phyloP scores from a whole-genome alignment of 2,329 filamentous ascomycete species.

The Amauroascus niger region DNA sequence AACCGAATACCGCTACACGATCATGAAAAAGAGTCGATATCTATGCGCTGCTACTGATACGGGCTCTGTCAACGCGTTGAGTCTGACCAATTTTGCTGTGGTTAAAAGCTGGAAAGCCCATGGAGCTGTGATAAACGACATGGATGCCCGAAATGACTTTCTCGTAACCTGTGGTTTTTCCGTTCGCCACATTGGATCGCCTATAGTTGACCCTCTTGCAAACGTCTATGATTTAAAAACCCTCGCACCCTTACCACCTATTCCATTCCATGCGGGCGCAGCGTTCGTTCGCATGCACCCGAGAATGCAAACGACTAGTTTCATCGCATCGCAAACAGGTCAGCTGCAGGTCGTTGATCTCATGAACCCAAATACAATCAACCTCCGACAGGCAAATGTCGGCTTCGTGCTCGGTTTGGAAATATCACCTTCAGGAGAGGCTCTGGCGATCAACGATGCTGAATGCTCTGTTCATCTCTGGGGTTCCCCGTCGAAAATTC shows the following conservation, averaged over 20 bases:
- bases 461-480: conserved; percentile 75
- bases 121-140: conserved; percentile 79
- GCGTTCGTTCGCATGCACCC: conserved; percentile 96
- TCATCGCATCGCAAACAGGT: conserved; percentile 82
- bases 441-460: conserved; percentile 67
- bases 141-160: conserved; percentile 93
- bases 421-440: conserved; percentile 78
- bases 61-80: conserved; percentile 77
- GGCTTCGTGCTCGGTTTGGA: conserved; percentile 71
- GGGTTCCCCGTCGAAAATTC: conserved; percentile 76
- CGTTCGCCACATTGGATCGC: conserved; percentile 64
- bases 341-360: conserved; percentile 94
- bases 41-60: conserved; percentile 83
- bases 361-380: conserved; percentile 83
- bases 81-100: conserved; percentile 65
- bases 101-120: conserved; percentile 88
- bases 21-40: conserved; percentile 81
- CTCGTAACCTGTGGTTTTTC: conserved; percentile 94
- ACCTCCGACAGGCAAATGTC: conserved; percentile 72
- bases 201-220: conserved; percentile 82
- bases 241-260: conserved; percentile 74
- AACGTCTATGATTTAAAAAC: conserved; percentile 95
- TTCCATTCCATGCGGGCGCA: conserved; percentile 83
- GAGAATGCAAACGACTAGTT: conserved; percentile 85
- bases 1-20: conserved; percentile 68